Evolutionary conservation across 805 yeast genomes (phyloP).

Genomic region (Cyberlindnera suaveolens): DNA sequence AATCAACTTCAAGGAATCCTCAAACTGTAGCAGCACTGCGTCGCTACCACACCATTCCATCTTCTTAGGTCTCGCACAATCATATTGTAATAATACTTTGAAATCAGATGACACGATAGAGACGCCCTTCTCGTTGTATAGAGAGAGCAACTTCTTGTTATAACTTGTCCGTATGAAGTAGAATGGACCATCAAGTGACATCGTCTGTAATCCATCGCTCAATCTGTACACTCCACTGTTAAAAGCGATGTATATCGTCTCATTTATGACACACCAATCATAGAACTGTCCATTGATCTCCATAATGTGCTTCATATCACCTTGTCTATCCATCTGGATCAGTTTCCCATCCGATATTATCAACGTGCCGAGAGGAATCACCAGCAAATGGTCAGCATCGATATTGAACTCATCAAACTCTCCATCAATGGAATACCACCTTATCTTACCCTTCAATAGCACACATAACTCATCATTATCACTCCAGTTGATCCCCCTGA

Average conservation of each 20-base stretch:
- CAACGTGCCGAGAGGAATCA: slow-evolving; percentile 1
- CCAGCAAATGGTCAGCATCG: slow-evolving; percentile 7
- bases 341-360: slow-evolving; percentile 4
- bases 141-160: slow-evolving; percentile 8
- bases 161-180: slow-evolving; percentile 6
- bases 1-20: slow-evolving; percentile 59
- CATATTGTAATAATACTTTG: slow-evolving; percentile 8
- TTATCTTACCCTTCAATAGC: slow-evolving; percentile 8
- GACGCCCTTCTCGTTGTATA: slow-evolving; percentile 8
- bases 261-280: slow-evolving; percentile 8
- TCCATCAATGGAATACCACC: slow-evolving; percentile 12
- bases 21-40: slow-evolving; percentile 56
- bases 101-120: slow-evolving; percentile 4
- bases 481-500: slow-evolving; percentile 6
- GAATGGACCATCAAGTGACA: slow-evolving; percentile 13
- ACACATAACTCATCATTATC: slow-evolving; percentile 9
- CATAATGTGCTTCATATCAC: background rate
- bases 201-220: background rate
- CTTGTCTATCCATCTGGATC: slow-evolving; percentile 5
- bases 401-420: slow-evolving; percentile 10
- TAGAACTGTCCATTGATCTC: slow-evolving; percentile 3
- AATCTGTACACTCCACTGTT: slow-evolving; percentile 6
- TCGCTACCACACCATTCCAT: slow-evolving; percentile 84
- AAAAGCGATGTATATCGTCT: slow-evolving; percentile 3
- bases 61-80: slow-evolving; percentile 3